A percentile compares a stretch with the other conserved stretches of the same genome.
Evolutionary conservation across 2,329 filamentous ascomycete species (phyloP).

Genomic region (Chaetoscypha palmicola): DNA sequence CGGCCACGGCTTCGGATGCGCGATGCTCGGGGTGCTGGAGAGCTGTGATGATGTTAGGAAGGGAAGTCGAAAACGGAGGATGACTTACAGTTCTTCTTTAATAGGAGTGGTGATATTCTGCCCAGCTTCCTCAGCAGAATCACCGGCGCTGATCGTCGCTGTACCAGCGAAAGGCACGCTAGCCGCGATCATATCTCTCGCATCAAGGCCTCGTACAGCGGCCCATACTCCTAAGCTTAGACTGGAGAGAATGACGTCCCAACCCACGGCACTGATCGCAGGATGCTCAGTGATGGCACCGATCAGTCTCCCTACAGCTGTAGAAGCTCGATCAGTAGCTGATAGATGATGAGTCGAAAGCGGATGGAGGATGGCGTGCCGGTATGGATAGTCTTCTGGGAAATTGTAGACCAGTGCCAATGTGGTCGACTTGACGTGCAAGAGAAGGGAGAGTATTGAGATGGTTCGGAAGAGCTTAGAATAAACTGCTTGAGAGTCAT

Average conservation of each 20-base stretch:
- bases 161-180: constrained; percentile 30
- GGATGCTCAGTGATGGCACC: constrained; percentile 50
- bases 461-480: constrained; percentile 42
- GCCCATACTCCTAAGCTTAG: constrained; percentile 51
- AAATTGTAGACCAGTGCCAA: constrained; percentile 40
- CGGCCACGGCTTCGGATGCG: constrained; percentile 12
- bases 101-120: not conserved
- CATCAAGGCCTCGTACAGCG: constrained; percentile 45
- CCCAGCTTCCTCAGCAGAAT: constrained; percentile 4
- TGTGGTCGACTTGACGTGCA: constrained; percentile 41
- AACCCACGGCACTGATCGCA: constrained; percentile 47
- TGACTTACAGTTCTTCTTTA: constrained; percentile 3
- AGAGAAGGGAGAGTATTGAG: constrained; percentile 36
- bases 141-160: too few species aligned
- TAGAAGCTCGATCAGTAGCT: constrained; percentile 39
- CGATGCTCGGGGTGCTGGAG: not conserved
- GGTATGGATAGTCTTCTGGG: constrained; percentile 41
- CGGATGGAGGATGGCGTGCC: constrained; percentile 40
- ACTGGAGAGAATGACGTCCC: constrained; percentile 51
- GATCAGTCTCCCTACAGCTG: constrained; percentile 39
- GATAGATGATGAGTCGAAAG: constrained; percentile 40
- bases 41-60: not conserved
- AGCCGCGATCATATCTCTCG: constrained; percentile 40
- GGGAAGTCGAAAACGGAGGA: not conserved
- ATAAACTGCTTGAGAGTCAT: constrained; percentile 36